Evolutionary conservation across 768 basidiomycete genomes (phyloP), one percentile per base, ranked within the genome.

Genomic region (Agrocybe chaxingu): DNA sequence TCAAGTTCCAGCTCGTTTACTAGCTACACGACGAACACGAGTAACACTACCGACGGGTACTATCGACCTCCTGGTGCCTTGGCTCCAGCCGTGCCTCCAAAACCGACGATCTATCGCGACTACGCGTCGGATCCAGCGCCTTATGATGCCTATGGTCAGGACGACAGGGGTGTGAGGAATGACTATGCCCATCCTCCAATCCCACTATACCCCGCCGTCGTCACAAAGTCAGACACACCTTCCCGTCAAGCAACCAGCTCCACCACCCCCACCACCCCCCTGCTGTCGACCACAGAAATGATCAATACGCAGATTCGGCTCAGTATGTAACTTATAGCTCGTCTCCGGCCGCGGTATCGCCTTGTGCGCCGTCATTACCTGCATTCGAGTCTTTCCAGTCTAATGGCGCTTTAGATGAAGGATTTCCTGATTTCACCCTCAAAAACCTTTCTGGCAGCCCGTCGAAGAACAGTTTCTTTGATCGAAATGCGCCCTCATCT

Each of bases 21-120:
- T 7, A 55, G 62, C n/a, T 58, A 62, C 40, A 52, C 57, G 9
- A 62, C 51, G 30, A 58, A 37, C 16, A 47, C 49, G 49, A 42
- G 52, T 47, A 48, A 44, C 57, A 39, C 55, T 44, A 35, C 61
- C 50, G 50, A 49, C 31, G 54, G 56, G 11, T 53, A 62, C 13
- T 59, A 62, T 47, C 61, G 65, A 29, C 69, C 70, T 42, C 57
- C 71, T 36, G 70, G 69, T 16, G 57, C 64, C 13, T 53, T 56
- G 30, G 63, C 65, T 6, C 66, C 65, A 30, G 55, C 62, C 7
- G 50, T 64, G 30, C 67, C 66, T 9, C 66, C 64, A 8, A 62
- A 59, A 48, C 61, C 61, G 24, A 53, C 63, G 29, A 51, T 53
- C 2, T 62, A 60, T 42, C 49, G 45, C 8, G 60, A 59, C 18